Percentiles rank a stretch among this genome's conserved stretches.
These are phyloP conservation scores for Rosa multiflora DNA, from an alignment of 306 rosid genomes.

Conservation along the genomic window DNA sequence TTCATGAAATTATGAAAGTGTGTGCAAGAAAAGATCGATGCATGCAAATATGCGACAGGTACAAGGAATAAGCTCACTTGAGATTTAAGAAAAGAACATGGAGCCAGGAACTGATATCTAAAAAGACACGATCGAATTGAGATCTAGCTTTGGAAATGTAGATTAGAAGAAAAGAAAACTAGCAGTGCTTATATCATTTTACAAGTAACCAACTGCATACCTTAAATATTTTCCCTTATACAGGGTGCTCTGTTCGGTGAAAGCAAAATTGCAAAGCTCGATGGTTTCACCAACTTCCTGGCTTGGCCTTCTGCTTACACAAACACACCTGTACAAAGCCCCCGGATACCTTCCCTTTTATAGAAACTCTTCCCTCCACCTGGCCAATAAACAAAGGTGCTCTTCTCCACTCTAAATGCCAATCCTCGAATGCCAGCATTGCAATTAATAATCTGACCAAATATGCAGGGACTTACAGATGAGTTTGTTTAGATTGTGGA, in stretches of 20 bases:
- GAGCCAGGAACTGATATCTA: neutral
- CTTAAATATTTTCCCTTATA: neutral
- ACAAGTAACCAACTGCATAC: slow-evolving; percentile 9
- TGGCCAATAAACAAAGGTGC: neutral
- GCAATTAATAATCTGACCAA: neutral
- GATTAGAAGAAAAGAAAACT: neutral
- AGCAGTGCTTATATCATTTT: neutral
- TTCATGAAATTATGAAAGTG: neutral
- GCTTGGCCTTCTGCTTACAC: neutral
- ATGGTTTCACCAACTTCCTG: slow-evolving; percentile 24
- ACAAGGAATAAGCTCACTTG: neutral
- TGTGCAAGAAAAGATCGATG: neutral
- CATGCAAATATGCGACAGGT: neutral
- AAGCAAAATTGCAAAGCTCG: neutral
- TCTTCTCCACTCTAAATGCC: neutral
- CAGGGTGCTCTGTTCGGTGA: neutral
- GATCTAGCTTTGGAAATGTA: slow-evolving; percentile 9
- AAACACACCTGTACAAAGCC: neutral
- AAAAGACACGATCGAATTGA: neutral
- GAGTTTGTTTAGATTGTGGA: neutral
- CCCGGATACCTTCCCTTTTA: slow-evolving; percentile 22
- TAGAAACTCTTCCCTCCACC: slow-evolving; percentile 17
- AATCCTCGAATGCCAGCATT: neutral
- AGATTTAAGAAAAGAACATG: neutral
- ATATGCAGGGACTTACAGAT: neutral